These are phyloP conservation scores for Hypholoma fasciculare DNA, from an alignment of 768 basidiomycete species.

Conservation along the genomic window DNA sequence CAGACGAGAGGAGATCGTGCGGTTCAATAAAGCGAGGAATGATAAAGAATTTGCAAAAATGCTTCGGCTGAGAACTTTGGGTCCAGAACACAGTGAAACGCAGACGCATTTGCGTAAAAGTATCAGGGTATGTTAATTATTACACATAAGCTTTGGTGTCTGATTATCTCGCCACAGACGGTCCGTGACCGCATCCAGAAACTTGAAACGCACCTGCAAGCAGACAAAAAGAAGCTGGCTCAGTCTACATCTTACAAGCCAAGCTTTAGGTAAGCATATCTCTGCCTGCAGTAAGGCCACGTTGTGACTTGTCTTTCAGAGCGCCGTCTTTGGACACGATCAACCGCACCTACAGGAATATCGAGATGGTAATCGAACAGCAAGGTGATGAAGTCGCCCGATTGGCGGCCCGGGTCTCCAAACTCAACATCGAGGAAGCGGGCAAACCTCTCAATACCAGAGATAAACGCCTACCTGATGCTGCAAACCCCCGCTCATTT, in stretches of 20 bases:
- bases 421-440: slow-evolving; percentile 41
- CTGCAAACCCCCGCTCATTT: slow-evolving; percentile 35
- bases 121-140: slow-evolving; percentile 55
- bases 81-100: slow-evolving; percentile 85
- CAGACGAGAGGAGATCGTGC: slow-evolving; percentile 78
- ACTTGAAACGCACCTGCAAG: slow-evolving; percentile 71
- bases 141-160: not conserved
- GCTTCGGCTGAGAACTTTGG: slow-evolving; percentile 73
- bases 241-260: slow-evolving; percentile 63
- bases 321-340: slow-evolving; percentile 85
- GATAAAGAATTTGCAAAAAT: slow-evolving; percentile 81
- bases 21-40: slow-evolving; percentile 75
- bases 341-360: slow-evolving; percentile 82
- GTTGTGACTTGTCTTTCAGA: slow-evolving; percentile 35
- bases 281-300: not conserved
- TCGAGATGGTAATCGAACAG: slow-evolving; percentile 69
- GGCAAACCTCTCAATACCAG: slow-evolving; percentile 11
- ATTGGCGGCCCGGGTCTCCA: slow-evolving; percentile 53
- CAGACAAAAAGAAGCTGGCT: slow-evolving; percentile 68
- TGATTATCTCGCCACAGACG: slow-evolving; percentile 37
- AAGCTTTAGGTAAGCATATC: slow-evolving; percentile 52
- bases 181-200: slow-evolving; percentile 75
- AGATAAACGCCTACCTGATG: slow-evolving; percentile 45
- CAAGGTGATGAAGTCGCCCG: slow-evolving; percentile 54
- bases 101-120: slow-evolving; percentile 74